These are phyloP conservation scores for Gnaphalium uliginosum DNA, from an alignment of 129 eudicot species.

Conservation along the genomic window DNA sequence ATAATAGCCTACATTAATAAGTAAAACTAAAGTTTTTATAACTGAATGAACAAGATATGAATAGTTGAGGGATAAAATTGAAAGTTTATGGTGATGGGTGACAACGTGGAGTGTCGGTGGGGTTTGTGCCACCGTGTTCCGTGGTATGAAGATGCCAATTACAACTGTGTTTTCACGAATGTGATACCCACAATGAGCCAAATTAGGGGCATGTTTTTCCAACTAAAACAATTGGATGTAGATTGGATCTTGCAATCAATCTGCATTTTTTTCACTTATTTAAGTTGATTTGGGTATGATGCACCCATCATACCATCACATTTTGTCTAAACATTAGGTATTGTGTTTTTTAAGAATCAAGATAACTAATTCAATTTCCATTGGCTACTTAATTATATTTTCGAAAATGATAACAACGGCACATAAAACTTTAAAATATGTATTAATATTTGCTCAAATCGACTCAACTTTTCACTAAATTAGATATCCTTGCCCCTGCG, in stretches of 20 bases:
- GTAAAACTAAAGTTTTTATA: background rate
- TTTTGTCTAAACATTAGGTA: background rate
- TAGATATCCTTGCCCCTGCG: too few relatives aligned
- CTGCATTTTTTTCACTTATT: background rate
- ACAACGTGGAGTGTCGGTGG: constrained; percentile 27
- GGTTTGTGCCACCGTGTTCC: constrained; percentile 12
- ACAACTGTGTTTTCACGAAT: constrained; percentile 16
- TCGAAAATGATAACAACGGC: too few relatives aligned
- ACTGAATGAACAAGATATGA: background rate
- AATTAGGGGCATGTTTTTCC: constrained; percentile 27
- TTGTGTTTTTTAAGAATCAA: too few relatives aligned
- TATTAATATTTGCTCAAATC: too few relatives aligned
- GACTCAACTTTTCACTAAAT: too few relatives aligned
- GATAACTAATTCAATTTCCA: too few relatives aligned
- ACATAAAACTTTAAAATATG: too few relatives aligned
- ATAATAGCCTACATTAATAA: background rate
- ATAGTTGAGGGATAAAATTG: background rate
- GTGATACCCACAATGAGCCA: constrained; percentile 13
- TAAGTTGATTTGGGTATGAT: background rate
- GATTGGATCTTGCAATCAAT: constrained; percentile 29
- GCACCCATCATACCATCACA: background rate
- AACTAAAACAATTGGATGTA: constrained; percentile 17
- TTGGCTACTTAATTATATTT: too few relatives aligned
- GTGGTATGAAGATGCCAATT: constrained; percentile 28
- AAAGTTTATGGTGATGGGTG: constrained; percentile 1